phyloP scores from a whole-genome alignment of 2,329 filamentous ascomycete species.

The Cordyceps tenuipes region DNA sequence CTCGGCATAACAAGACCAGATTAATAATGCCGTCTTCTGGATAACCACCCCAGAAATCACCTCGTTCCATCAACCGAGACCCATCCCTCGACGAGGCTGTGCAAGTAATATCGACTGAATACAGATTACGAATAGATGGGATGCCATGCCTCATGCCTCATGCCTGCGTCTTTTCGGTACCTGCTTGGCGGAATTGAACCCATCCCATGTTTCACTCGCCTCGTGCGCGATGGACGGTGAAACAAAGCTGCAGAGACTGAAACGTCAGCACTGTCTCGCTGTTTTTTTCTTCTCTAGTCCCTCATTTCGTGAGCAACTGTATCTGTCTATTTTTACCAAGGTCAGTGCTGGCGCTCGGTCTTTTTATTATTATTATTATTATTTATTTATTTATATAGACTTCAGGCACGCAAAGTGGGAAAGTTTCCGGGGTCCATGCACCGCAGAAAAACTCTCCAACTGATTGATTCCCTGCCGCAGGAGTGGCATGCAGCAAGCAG shows the following conservation, averaged over 20 bases:
- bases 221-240: not conserved
- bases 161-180: not conserved
- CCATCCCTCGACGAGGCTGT: not conserved
- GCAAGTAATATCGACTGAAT: too few species aligned
- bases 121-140: not conserved
- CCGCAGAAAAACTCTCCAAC: too few species aligned
- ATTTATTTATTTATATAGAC: too few species aligned
- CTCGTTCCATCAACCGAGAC: too few species aligned
- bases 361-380: not conserved
- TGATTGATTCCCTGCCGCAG: too few species aligned
- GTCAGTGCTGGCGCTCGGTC: not conserved
- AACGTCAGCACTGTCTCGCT: slow-evolving; percentile 6
- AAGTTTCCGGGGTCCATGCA: not conserved
- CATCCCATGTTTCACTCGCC: slow-evolving; percentile 1
- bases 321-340: not conserved
- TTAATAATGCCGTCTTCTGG: too few species aligned
- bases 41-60: not conserved
- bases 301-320: not conserved
- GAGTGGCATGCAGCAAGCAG: too few species aligned
- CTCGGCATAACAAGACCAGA: too few species aligned
- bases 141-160: too few species aligned
- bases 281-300: not conserved
- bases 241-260: slow-evolving; percentile 1
- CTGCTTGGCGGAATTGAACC: not conserved
- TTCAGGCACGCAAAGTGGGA: not conserved